Percentiles rank a stretch among this genome's conserved stretches.
These are phyloP conservation scores for Ophiorrhiza pumila DNA, from an alignment of 257 asterid species.

Conservation along the genomic window DNA sequence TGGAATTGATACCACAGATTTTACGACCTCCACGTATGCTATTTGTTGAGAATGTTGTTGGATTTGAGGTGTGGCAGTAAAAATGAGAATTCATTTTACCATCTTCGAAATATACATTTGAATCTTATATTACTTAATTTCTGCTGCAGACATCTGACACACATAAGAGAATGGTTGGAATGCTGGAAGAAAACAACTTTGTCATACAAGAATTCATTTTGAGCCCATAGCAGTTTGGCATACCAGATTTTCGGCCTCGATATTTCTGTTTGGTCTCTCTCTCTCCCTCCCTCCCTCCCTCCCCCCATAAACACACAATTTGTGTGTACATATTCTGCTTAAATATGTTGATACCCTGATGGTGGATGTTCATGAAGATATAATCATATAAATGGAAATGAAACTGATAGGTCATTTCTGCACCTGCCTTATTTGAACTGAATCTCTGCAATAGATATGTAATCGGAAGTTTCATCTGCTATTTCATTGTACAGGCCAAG, in stretches of 20 bases:
- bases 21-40: constrained; percentile 68
- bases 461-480: background rate
- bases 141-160: constrained; percentile 81
- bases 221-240: constrained; percentile 92
- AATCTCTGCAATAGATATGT: no score
- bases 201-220: constrained; percentile 75
- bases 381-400: background rate
- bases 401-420: background rate
- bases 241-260: constrained; percentile 96
- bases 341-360: background rate
- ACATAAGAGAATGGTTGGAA: constrained; percentile 65
- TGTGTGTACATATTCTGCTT: background rate
- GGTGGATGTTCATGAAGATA: background rate
- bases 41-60: constrained; percentile 97
- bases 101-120: background rate
- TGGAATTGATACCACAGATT: constrained; percentile 73
- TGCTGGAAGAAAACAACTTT: constrained; percentile 65
- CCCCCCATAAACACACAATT: background rate
- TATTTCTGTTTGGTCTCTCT: constrained; percentile 81
- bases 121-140: background rate
- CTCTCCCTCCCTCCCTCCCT: constrained; percentile 24
- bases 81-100: background rate
- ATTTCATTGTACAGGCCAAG: constrained; percentile 59
- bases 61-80: constrained; percentile 67
- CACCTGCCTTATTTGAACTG: background rate